phyloP scores from a whole-genome alignment of 2,329 filamentous ascomycete genomes.

The Cercospora brassicicola region DNA sequence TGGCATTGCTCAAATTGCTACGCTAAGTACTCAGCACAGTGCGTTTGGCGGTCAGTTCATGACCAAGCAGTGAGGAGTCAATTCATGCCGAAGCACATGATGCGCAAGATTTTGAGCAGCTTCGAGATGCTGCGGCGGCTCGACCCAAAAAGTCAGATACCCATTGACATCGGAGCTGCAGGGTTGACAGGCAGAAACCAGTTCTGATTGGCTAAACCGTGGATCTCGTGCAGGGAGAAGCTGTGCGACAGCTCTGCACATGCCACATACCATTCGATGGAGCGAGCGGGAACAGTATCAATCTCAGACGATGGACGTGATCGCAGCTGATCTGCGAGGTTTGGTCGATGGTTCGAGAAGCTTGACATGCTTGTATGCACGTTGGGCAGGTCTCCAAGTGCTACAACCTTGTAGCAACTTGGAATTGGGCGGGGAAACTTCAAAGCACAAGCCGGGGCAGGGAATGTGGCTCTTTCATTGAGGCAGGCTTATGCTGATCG shows the following conservation, averaged over 20 bases:
- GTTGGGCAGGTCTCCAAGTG: not conserved
- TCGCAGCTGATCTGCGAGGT: not conserved
- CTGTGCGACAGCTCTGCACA: not conserved
- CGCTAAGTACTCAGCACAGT: not conserved
- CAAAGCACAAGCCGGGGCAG: not conserved
- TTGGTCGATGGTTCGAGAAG: not conserved
- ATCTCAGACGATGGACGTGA: not conserved
- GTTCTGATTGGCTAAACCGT: not conserved
- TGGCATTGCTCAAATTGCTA: not conserved
- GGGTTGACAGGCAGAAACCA: not conserved
- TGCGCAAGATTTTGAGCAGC: not conserved
- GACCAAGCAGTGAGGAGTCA: conserved; percentile 4
- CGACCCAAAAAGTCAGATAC: not conserved
- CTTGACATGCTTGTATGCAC: conserved; percentile 3
- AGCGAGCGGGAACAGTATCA: not conserved
- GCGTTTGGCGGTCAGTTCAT: not conserved
- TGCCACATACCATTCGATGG: not conserved
- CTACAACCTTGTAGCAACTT: not conserved
- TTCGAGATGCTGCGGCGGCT: not conserved
- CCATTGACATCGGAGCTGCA: conserved; percentile 2
- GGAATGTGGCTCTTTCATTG: not conserved
- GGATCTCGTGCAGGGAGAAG: not conserved
- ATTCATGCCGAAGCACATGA: conserved; percentile 1
- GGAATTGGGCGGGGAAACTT: conserved; percentile 1
- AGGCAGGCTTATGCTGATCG: not conserved